Evolutionary conservation across 2,329 filamentous ascomycete species (phyloP).

Genomic region (Talaromyces verruculosus): DNA sequence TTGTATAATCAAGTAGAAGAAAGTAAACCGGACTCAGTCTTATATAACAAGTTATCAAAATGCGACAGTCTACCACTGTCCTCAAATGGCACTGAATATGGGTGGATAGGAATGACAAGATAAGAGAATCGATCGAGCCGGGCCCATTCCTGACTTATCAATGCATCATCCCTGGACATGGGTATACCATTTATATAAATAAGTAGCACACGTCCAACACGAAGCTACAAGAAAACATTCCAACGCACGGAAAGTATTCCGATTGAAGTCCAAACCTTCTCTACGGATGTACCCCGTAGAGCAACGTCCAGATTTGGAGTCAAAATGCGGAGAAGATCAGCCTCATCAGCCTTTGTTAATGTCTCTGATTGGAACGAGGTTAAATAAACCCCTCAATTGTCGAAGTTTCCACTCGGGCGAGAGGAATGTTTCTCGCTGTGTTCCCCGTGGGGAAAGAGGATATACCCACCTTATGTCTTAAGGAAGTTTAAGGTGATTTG

Average conservation of each 20-base stretch:
- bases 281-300: neutral
- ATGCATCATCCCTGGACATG: neutral
- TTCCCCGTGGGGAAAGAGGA: conserved; percentile 6
- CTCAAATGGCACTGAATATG: neutral
- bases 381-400: neutral
- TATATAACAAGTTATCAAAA: neutral
- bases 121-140: neutral
- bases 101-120: neutral
- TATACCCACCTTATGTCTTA: neutral
- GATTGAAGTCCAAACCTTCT: neutral
- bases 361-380: neutral
- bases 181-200: neutral
- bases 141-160: neutral
- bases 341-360: neutral
- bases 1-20: neutral
- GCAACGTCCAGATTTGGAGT: neutral
- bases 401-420: neutral
- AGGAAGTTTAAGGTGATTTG: neutral
- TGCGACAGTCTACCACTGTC: neutral
- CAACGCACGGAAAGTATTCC: conserved; percentile 5
- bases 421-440: neutral
- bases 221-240: conserved; percentile 8
- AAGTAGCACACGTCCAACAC: neutral
- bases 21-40: neutral
- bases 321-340: neutral